Percentiles rank a stretch among this genome's conserved stretches.
Evolutionary conservation across 257 asterid genomes (phyloP).

Genomic region (Ocimum tenuiflorum): DNA sequence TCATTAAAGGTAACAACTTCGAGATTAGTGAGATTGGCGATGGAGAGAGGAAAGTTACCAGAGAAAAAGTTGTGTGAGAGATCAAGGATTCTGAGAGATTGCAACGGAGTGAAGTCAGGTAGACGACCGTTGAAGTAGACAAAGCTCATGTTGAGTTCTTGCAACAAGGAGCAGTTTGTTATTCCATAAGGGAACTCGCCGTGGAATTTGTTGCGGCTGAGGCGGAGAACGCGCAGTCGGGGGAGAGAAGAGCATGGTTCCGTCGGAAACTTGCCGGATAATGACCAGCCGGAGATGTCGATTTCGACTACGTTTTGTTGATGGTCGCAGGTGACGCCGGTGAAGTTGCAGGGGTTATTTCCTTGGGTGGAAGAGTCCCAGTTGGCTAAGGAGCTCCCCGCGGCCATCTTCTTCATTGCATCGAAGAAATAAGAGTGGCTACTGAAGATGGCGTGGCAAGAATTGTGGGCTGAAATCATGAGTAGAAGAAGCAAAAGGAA

Average conservation of each 20-base stretch:
- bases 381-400: constrained; percentile 39
- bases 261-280: constrained; percentile 56
- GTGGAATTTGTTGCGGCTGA: constrained; percentile 40
- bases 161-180: constrained; percentile 46
- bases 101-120: constrained; percentile 62
- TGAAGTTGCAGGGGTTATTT: constrained; percentile 34
- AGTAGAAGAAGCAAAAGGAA: constrained; percentile 21
- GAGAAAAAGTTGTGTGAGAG: constrained; percentile 55
- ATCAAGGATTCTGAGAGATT: constrained; percentile 43
- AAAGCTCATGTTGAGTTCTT: constrained; percentile 47
- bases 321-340: constrained; percentile 58
- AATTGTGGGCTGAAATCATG: constrained; percentile 16
- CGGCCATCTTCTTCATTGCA: constrained; percentile 30
- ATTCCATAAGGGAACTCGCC: constrained; percentile 52
- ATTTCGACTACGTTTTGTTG: constrained; percentile 36
- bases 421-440: constrained; percentile 45
- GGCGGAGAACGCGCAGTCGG: constrained; percentile 36
- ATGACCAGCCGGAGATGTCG: constrained; percentile 56
- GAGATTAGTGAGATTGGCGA: constrained; percentile 57
- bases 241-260: constrained; percentile 62
- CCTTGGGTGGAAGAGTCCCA: constrained; percentile 42
- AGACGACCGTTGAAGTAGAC: constrained; percentile 38
- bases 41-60: constrained; percentile 66
- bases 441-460: constrained; percentile 17
- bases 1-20: constrained; percentile 56